phyloP scores from a whole-genome alignment of 495 filamentous ascomycete genomes.

The Astrocystis sublimbata region DNA sequence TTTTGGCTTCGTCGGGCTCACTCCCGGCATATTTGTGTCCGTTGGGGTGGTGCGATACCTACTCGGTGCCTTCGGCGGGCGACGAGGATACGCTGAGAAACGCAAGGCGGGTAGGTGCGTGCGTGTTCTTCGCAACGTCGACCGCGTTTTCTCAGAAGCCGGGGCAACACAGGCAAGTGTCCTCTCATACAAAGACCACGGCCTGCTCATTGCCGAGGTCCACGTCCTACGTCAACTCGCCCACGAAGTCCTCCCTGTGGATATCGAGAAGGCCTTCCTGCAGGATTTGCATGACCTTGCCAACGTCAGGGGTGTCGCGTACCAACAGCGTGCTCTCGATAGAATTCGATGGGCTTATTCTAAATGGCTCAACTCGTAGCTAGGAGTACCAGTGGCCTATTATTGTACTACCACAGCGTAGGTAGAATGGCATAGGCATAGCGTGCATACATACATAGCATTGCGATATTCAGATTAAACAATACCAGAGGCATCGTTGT shows the following conservation, averaged over 20 bases:
- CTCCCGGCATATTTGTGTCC: constrained; percentile 83
- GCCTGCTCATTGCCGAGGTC: constrained; percentile 83
- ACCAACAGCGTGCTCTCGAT: constrained; percentile 73
- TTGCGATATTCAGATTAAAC: too few species aligned
- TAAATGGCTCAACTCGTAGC: constrained; percentile 59
- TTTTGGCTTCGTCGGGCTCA: constrained; percentile 92
- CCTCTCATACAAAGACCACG: constrained; percentile 86
- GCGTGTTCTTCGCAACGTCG: constrained; percentile 77
- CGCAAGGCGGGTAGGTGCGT: constrained; percentile 64
- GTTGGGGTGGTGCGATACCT: constrained; percentile 75
- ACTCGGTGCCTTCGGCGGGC: constrained; percentile 61
- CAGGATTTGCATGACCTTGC: constrained; percentile 83
- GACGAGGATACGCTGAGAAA: constrained; percentile 62
- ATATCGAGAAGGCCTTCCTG: constrained; percentile 76
- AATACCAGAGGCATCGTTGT: background rate
- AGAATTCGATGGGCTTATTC: constrained; percentile 86
- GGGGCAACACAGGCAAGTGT: constrained; percentile 62
- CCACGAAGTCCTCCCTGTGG: constrained; percentile 60
- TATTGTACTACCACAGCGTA: background rate
- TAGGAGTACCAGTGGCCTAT: background rate
- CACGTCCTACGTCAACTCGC: constrained; percentile 73
- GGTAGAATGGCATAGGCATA: constrained; percentile 15
- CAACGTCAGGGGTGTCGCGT: constrained; percentile 72
- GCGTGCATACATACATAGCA: too few species aligned
- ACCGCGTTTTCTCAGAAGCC: constrained; percentile 73